Evolutionary conservation across 768 basidiomycete genomes (phyloP).

Genomic region (Megacollybia marginata): DNA sequence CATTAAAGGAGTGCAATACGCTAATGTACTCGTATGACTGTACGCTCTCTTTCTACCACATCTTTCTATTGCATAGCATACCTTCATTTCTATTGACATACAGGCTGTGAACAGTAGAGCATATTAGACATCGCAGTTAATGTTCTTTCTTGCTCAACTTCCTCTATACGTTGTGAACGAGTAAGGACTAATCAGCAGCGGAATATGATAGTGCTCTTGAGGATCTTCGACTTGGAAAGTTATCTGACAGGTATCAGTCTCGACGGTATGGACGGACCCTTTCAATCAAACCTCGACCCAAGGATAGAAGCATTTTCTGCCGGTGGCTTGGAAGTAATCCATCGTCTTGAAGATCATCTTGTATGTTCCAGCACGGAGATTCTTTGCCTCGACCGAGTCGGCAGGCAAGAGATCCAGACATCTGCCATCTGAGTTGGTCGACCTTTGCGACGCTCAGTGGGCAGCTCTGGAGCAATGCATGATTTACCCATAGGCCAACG

Average conservation of each 20-base stretch:
- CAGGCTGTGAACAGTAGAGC: not conserved
- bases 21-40: conserved; percentile 48
- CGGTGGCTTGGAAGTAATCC: conserved; percentile 65
- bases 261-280: not conserved
- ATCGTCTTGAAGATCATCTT: conserved; percentile 83
- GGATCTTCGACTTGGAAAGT: conserved; percentile 68
- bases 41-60: conserved; percentile 1
- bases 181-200: conserved; percentile 86
- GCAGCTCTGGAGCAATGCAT: not conserved
- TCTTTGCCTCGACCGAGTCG: conserved; percentile 33
- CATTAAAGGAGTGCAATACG: conserved; percentile 76
- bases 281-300: conserved; percentile 67
- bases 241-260: conserved; percentile 41
- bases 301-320: conserved; percentile 76
- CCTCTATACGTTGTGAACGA: conserved; percentile 91
- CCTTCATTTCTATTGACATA: conserved; percentile 9
- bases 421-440: conserved; percentile 77
- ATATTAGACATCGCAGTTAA: not conserved
- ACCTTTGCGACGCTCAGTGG: conserved; percentile 29
- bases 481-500: conserved; percentile 54
- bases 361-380: conserved; percentile 54
- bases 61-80: not conserved
- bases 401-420: conserved; percentile 70
- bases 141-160: conserved; percentile 37
- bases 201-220: conserved; percentile 84